These are phyloP conservation scores for Logfia minima DNA, from an alignment of 129 eudicot species.

Conservation along the genomic window DNA sequence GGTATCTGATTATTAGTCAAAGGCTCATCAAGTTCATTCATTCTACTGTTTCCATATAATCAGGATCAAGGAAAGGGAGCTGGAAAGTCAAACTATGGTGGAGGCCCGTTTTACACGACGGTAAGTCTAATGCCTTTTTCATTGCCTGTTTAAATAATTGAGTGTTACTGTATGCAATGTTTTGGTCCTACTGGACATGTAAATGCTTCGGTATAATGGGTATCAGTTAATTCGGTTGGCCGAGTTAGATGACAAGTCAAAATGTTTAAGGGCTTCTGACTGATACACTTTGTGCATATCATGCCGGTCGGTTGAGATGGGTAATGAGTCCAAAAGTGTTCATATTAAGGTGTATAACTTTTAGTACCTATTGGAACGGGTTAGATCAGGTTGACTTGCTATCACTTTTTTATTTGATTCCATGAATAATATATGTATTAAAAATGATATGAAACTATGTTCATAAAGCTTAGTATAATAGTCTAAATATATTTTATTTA, in stretches of 20 bases:
- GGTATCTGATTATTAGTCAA: background rate
- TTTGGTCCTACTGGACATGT: background rate
- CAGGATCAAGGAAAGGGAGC: conserved; percentile 50
- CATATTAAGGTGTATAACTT: background rate
- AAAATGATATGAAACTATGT: background rate
- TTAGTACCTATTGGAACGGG: background rate
- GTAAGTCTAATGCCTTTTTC: conserved; percentile 32
- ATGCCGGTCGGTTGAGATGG: background rate
- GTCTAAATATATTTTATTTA: too few species aligned
- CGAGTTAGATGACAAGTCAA: too few species aligned
- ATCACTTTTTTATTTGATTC: background rate
- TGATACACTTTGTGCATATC: background rate
- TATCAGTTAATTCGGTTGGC: too few species aligned
- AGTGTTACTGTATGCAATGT: background rate
- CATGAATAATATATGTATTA: background rate
- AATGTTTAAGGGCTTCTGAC: background rate
- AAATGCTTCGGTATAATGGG: background rate
- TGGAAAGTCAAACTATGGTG: conserved; percentile 43
- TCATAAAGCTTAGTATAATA: too few species aligned
- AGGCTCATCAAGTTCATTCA: background rate
- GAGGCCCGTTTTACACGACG: conserved; percentile 56
- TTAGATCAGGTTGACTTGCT: background rate
- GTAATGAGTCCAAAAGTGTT: background rate
- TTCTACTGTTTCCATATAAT: background rate
- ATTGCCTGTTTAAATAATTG: background rate